Conservation (phyloP, 352 stramenopile genomes). For the Phytophthora pisi region DNA sequence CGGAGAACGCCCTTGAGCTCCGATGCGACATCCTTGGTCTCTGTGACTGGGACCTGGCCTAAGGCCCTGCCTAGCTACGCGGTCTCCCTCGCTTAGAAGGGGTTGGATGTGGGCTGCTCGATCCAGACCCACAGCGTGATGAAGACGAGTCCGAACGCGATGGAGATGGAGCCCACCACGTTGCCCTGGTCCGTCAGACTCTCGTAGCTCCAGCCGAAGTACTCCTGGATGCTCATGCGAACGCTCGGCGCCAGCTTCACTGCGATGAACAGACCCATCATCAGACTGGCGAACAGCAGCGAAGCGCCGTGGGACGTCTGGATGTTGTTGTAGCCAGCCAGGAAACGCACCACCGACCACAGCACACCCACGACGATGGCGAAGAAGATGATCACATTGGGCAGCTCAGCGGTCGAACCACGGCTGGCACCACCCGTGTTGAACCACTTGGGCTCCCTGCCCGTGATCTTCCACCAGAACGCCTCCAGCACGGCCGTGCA, state of each 20-base stretch:
- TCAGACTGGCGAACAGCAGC: constrained; percentile 72
- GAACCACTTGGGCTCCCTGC: constrained; percentile 81
- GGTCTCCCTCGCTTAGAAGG: constrained; percentile 50
- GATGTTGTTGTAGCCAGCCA: constrained; percentile 77
- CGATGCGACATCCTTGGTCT: constrained; percentile 26
- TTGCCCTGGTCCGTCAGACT: constrained; percentile 87
- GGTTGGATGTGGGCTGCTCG: constrained; percentile 82
- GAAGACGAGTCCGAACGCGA: constrained; percentile 79
- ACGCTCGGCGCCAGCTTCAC: constrained; percentile 82
- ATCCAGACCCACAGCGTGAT: constrained; percentile 86
- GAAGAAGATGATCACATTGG: constrained; percentile 83
- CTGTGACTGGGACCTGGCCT: constrained; percentile 20
- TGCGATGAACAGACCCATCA: constrained; percentile 85
- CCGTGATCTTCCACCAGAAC: constrained; percentile 86
- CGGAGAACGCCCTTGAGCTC: constrained; percentile 3
- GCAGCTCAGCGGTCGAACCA: constrained; percentile 69
- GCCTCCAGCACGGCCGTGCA: constrained; percentile 76
- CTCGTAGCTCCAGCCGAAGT: constrained; percentile 90
- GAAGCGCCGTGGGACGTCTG: constrained; percentile 78
- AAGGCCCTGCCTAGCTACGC: constrained; percentile 10
- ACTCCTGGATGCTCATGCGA: constrained; percentile 89
- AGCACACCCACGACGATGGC: constrained; percentile 66
- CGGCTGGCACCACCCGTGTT: constrained; percentile 77
- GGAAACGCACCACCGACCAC: constrained; percentile 81
- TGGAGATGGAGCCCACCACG: constrained; percentile 75